phyloP scores from a whole-genome alignment of 768 basidiomycete species.

The Trametes cingulata region DNA sequence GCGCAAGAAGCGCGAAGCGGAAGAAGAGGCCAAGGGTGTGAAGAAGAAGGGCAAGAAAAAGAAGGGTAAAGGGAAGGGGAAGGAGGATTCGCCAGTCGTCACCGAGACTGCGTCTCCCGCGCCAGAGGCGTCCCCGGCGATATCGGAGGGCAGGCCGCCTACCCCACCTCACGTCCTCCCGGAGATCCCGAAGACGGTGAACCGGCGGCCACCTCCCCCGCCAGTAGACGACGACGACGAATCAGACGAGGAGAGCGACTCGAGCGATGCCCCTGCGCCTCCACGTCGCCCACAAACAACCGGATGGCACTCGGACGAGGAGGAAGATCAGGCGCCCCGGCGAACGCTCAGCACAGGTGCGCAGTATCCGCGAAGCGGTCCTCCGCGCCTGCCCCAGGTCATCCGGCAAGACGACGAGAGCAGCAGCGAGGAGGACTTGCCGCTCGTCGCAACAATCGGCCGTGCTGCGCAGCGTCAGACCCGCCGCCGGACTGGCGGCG shows the following conservation, averaged over 20 bases:
- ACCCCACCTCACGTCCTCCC: constrained; percentile 35
- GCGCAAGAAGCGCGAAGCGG: constrained; percentile 46
- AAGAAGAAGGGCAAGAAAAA: constrained; percentile 46
- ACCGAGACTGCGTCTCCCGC: constrained; percentile 14
- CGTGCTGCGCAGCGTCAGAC: constrained; percentile 52
- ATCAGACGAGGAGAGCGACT: constrained; percentile 55
- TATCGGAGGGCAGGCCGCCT: constrained; percentile 11
- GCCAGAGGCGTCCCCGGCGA: neutral
- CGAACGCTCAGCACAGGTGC: constrained; percentile 62
- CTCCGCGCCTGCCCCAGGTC: constrained; percentile 23
- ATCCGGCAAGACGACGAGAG: constrained; percentile 42
- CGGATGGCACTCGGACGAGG: constrained; percentile 65
- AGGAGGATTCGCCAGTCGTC: constrained; percentile 29
- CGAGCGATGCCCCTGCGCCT: constrained; percentile 34
- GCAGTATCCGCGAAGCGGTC: constrained; percentile 41
- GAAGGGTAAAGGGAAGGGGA: constrained; percentile 48
- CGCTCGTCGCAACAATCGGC: constrained; percentile 64
- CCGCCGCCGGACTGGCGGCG: constrained; percentile 27
- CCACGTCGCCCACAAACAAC: neutral
- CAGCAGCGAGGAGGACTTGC: constrained; percentile 82
- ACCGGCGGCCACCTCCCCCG: constrained; percentile 33
- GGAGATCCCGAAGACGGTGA: constrained; percentile 36
- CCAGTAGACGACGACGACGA: constrained; percentile 42
- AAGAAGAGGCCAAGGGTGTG: constrained; percentile 40
- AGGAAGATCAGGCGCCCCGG: constrained; percentile 49